Percentiles rank a stretch among this genome's conserved stretches.
Evolutionary conservation across 1,284 basidiomycete genomes (phyloP).

Genomic region (Puccinia triticina): DNA sequence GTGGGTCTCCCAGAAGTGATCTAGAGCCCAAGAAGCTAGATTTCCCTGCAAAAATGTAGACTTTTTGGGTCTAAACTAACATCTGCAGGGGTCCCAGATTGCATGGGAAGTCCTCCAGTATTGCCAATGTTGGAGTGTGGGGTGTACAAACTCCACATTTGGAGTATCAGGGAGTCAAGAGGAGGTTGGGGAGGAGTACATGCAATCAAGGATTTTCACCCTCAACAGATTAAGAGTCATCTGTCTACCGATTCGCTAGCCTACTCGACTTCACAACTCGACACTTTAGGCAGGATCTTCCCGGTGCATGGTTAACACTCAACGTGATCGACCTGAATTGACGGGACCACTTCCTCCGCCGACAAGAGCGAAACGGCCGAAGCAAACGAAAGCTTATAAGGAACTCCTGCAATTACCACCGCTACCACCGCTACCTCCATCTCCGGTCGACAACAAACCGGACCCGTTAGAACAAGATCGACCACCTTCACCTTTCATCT

Average conservation of each 20-base stretch:
- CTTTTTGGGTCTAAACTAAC: no score
- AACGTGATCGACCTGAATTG: background rate
- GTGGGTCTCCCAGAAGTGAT: no score
- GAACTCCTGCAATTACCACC: no score
- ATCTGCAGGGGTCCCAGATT: no score
- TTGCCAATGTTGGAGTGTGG: no score
- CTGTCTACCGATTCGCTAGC: no score
- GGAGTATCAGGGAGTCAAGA: background rate
- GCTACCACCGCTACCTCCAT: background rate
- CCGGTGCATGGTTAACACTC: background rate
- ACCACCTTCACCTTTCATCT: background rate
- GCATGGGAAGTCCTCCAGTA: no score
- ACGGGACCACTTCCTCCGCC: background rate
- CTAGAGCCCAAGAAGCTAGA: no score
- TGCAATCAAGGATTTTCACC: background rate
- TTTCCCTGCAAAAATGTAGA: no score
- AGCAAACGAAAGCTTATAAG: no score
- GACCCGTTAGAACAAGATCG: background rate
- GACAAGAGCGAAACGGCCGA: no score
- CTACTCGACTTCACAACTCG: no score
- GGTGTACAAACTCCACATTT: background rate
- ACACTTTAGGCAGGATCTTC: background rate
- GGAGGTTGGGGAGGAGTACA: background rate
- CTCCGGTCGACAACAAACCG: background rate
- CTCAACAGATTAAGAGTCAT: background rate